Conservation (phyloP, 352 stramenopile genomes). For the Elongisporangium undulatum region DNA sequence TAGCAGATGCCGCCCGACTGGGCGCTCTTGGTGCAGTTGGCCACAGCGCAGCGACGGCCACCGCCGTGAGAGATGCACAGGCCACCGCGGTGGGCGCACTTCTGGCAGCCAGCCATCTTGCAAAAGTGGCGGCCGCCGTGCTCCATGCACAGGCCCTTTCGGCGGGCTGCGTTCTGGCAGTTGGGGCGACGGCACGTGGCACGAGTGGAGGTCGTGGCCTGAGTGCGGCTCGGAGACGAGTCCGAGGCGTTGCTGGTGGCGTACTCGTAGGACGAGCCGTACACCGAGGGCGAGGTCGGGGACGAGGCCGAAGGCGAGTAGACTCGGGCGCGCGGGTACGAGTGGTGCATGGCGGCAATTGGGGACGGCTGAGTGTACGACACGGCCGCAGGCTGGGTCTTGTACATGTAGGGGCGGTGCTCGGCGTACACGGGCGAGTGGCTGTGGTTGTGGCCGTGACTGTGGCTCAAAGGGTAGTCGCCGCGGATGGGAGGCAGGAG, state of each 20-base stretch:
- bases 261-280: background rate
- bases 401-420: background rate
- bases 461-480: background rate
- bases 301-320: background rate
- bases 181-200: constrained; percentile 58
- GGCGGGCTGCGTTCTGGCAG: constrained; percentile 65
- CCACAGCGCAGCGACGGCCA: constrained; percentile 66
- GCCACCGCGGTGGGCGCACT: constrained; percentile 76
- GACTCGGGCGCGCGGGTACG: background rate
- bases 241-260: background rate
- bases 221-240: background rate
- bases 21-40: constrained; percentile 72
- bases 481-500: background rate
- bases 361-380: background rate
- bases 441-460: background rate
- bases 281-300: background rate
- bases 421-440: background rate
- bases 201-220: background rate
- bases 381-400: background rate
- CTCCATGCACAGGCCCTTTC: constrained; percentile 85
- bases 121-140: constrained; percentile 85
- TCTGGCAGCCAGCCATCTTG: constrained; percentile 78
- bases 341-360: background rate
- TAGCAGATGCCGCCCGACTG: constrained; percentile 84
- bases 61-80: constrained; percentile 83